Evolutionary conservation across 148 eudicot species (phyloP), one percentile per base, ranked within the genome.

Genomic region (Mesembryanthemum crystallinum): DNA sequence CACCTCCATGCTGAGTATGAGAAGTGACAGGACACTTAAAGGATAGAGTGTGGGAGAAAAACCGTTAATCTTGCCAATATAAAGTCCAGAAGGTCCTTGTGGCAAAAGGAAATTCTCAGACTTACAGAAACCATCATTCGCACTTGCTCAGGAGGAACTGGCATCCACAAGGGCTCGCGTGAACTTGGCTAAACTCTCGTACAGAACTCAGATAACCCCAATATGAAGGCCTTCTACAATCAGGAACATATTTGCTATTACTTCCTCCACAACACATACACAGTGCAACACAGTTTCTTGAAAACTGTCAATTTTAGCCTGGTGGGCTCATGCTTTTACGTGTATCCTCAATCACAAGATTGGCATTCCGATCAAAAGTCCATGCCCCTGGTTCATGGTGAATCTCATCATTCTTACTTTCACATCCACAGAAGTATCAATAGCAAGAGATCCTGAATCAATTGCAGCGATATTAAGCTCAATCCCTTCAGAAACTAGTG

Each of bases 401-500:
- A 66, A 68, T 77, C 42, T 73, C 82, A 64, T 43, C 63, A 64
- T 75, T 76, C 57, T 74, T 77, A 70, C 67, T 75, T 59, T 66
- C 76, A 55, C 67, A 54, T 79, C 64, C 35, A 45, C 32, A 59
- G 69, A 68, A 71, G 73, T 63, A 28, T 69, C 71, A 45, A 78
- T 70, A 21, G 28, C 51, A 55, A 59, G 28, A 54, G 12, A 15
- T 3, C 47, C 79, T 12, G 67, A 70, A 54, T 86, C 87, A 65
- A 78, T 82, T 69, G 78, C 68, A 54, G 86, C 78, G 74, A 89
- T 57, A 64, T 89, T 89, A 52, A 89, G 87, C 82, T 89, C 92
- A 24, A 89, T 27, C 59, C 83, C 85, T 45, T 72, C 33, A 51
- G 73, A 82, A 32, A 71, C 61, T 37, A 43, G 73, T 3, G 73